Evolutionary conservation across 2,329 filamentous ascomycete genomes (phyloP), one percentile per base, ranked within the genome.

Genomic region (Diaporthe caulivora): DNA sequence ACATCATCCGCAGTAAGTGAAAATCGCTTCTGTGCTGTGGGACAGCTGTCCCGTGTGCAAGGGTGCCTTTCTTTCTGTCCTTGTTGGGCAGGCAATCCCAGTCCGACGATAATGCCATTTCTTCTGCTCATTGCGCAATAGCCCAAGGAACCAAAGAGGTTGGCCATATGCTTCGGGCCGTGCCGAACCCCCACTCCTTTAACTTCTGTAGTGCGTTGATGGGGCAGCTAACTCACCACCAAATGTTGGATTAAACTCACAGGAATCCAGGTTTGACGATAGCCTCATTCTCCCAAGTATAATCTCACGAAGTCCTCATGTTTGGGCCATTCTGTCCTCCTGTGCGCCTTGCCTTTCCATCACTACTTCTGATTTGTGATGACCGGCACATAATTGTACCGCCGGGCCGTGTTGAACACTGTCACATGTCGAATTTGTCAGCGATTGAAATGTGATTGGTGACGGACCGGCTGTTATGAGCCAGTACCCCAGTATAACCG

Each of bases 41-140:
- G n/a, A n/a, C n/a, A n/a, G n/a, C n/a, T n/a, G n/a, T n/a, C n/a
- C n/a, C n/a, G n/a, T n/a, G n/a, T n/a, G n/a, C n/a, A n/a, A n/a
- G n/a, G n/a, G 9, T 29, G 17, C 31, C 29, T 2, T 10, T n/a
- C n/a, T 57, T 57, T 57, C 10, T 24, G 9, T 34, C 9, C 1
- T 34, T 47, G n/a, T 21, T 18, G 24, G n/a, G 26, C 44, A 9
- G 10, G n/a, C 26, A 4, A 49, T 10, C 60, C 42, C 44, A 51
- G 62, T 40, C 9, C 15, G 47, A 18, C 9, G 62, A 67, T 67
- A 51, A 53, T 67, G 62, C n/a, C 17, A 67, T 67, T 21, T 31
- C 21, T 15, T 67, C 7, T 53, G 8, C 24, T 29, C n/a, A 67
- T 67, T 18, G 47, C 62, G 62, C 62, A 67, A 67, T 29, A 67